Evolutionary conservation across 2,329 filamentous ascomycete species (phyloP).

Genomic region (Metarhizium humberi): DNA sequence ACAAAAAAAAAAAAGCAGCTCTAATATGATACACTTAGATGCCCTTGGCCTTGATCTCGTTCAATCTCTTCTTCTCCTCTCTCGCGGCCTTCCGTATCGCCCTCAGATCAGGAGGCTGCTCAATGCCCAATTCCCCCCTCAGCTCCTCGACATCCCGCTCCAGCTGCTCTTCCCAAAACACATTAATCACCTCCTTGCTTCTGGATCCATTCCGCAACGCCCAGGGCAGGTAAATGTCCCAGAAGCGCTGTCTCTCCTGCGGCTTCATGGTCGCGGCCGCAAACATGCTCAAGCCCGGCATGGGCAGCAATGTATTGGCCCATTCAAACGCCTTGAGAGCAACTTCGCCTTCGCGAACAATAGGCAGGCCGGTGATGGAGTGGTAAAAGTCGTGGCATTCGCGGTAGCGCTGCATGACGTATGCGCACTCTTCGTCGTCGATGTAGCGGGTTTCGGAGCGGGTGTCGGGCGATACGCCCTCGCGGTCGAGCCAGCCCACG

Average conservation of each 20-base stretch:
- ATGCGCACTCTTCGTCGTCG: slow-evolving; percentile 90
- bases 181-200: slow-evolving; percentile 77
- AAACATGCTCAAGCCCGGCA: slow-evolving; percentile 82
- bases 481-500: slow-evolving; percentile 82
- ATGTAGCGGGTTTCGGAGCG: slow-evolving; percentile 77
- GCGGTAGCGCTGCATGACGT: slow-evolving; percentile 96
- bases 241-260: slow-evolving; percentile 69
- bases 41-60: slow-evolving; percentile 23
- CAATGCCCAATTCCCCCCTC: slow-evolving; percentile 67
- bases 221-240: slow-evolving; percentile 76
- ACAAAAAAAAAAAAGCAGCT: not conserved
- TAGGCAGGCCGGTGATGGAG: slow-evolving; percentile 80
- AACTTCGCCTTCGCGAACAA: slow-evolving; percentile 90
- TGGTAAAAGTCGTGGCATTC: slow-evolving; percentile 99
- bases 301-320: slow-evolving; percentile 84
- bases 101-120: slow-evolving; percentile 80
- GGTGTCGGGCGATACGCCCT: slow-evolving; percentile 89
- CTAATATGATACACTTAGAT: not conserved
- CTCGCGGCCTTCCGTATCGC: slow-evolving; percentile 62
- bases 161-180: slow-evolving; percentile 96
- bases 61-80: slow-evolving; percentile 57
- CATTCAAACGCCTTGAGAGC: slow-evolving; percentile 99
- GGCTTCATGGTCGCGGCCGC: slow-evolving; percentile 81
- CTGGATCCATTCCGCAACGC: slow-evolving; percentile 73
- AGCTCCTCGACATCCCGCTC: slow-evolving; percentile 73